Evolutionary conservation across 768 basidiomycete genomes (phyloP), one percentile per base, ranked within the genome.

Genomic region (Boletus edulis): DNA sequence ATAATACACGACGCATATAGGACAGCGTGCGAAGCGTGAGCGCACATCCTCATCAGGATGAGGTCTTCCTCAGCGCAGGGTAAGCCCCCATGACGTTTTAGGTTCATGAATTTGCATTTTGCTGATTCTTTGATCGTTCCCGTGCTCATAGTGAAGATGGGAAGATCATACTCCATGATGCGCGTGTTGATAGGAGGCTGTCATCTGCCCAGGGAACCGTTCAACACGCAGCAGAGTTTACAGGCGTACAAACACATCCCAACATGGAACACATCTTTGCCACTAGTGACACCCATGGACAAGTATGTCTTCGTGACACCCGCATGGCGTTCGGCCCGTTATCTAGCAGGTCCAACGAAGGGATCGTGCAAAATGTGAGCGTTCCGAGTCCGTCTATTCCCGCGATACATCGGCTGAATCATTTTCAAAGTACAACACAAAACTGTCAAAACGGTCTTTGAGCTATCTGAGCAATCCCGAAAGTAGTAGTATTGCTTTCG

Each of bases 21-120:
- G 85, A 81, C 12, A 84, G 75, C 57, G 79, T 91, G 52, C 81
- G 89, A 43, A 79, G 74, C 17, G 72, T 91, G 41, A 76, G 84
- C 8, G 82, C 84, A 40, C 87, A 89, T 64, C 81, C 86, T n/a
- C 70, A 70, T 37, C 78, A 83, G 40, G 89, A 91, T 27, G 83
- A 87, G 22, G 56, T 89, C 1, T 84, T 86, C 57, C 62, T 91
- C 56, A 87, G 81, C 58, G 86, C 81, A n/a, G 82, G 86, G 89
- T 84, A 63, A 49, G 71, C 60, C 27, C 27, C 37, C 42, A 55
- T 56, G 64, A 51, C 51, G 24, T 55, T 49, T 40, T 50, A 58
- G 37, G 44, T 51, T 58, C 49, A 42, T 43, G 41, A 54, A 52
- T 63, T 53, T 60, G 54, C 37, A 49, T 49, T 59, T 46, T 17